Percentiles rank a stretch among this genome's conserved stretches.
Conservation (phyloP, 2,329 filamentous ascomycete species). For the Raffaelea albimanens region DNA sequence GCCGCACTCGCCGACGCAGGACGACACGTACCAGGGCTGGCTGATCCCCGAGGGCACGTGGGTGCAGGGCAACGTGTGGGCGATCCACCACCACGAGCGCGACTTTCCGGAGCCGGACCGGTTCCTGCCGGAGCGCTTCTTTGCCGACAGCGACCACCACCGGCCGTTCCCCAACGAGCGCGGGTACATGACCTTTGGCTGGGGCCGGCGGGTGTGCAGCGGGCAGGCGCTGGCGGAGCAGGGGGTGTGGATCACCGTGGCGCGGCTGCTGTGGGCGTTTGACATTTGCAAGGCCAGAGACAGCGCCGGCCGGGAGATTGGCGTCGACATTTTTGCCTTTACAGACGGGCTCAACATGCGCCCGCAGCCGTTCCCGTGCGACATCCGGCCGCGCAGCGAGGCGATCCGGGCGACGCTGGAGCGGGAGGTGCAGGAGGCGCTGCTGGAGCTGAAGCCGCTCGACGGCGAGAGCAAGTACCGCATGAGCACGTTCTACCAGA, state of each 20-base stretch:
- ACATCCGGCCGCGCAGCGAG: conserved; percentile 38
- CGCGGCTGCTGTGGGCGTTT: conserved; percentile 49
- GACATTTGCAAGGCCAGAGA: conserved; percentile 31
- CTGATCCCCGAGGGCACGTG: conserved; percentile 39
- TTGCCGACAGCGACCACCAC: conserved; percentile 25
- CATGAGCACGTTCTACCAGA: conserved; percentile 42
- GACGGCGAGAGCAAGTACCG: conserved; percentile 48
- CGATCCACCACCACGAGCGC: conserved; percentile 34
- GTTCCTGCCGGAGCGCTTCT: conserved; percentile 32
- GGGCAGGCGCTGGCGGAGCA: conserved; percentile 49
- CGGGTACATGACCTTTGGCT: conserved; percentile 47
- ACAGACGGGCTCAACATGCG: conserved; percentile 49
- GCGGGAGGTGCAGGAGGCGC: conserved; percentile 40
- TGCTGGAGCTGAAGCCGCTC: conserved; percentile 39
- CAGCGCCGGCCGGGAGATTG: conserved; percentile 27
- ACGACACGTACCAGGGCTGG: conserved; percentile 37
- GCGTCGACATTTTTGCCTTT: conserved; percentile 46
- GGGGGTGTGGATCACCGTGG: conserved; percentile 48
- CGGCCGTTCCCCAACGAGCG: conserved; percentile 38
- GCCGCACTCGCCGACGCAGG: conserved; percentile 37
- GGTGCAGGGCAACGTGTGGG: conserved; percentile 42
- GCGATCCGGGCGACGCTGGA: conserved; percentile 40
- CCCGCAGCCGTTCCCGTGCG: conserved; percentile 44
- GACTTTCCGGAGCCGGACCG: conserved; percentile 37
- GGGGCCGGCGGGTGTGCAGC: conserved; percentile 44